Evolutionary conservation across 2,329 filamentous ascomycete species (phyloP).

Genomic region (Paecilomyces fulvus): DNA sequence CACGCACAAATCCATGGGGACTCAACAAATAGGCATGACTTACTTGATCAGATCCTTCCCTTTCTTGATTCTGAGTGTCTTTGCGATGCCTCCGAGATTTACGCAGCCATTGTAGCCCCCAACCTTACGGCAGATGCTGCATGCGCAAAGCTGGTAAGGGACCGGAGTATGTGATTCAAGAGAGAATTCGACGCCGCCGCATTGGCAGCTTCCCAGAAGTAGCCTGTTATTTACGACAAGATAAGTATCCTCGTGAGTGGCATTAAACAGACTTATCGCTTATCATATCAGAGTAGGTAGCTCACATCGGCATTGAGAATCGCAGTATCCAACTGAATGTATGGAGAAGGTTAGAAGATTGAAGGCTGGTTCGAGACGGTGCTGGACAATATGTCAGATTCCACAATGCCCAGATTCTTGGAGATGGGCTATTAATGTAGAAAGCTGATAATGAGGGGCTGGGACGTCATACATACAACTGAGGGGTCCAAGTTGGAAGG

Average conservation of each 20-base stretch:
- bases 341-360: background rate
- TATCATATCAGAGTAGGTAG: background rate
- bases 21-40: conserved; percentile 3
- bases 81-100: conserved; percentile 39
- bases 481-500: background rate
- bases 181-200: conserved; percentile 39
- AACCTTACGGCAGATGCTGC: conserved; percentile 43
- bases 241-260: background rate
- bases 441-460: background rate
- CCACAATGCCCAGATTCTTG: background rate
- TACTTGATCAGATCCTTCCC: conserved; percentile 40
- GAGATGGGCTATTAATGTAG: background rate
- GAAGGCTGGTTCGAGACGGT: too few relatives aligned
- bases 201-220: conserved; percentile 43
- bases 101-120: conserved; percentile 38
- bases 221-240: conserved; percentile 22
- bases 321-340: background rate
- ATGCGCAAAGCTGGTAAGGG: conserved; percentile 42
- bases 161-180: conserved; percentile 40
- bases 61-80: conserved; percentile 34
- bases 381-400: background rate
- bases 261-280: background rate
- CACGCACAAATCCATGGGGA: background rate
- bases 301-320: conserved; percentile 19
- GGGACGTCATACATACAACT: conserved; percentile 8